phyloP scores from a whole-genome alignment of 305 asterid genomes.

The Fraxinus platypoda region DNA sequence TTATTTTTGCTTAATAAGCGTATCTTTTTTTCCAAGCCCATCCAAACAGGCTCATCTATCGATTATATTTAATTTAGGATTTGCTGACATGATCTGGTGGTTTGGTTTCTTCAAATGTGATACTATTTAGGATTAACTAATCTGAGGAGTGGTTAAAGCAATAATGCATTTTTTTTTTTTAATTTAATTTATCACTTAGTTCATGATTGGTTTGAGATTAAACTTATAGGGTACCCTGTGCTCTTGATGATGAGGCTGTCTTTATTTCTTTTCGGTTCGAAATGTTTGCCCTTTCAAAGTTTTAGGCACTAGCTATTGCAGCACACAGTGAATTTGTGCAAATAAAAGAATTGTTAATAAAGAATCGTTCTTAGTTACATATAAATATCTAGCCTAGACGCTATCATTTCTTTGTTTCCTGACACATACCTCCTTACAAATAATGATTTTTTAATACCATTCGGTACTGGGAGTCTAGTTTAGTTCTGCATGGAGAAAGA shows the following conservation, averaged over 20 bases:
- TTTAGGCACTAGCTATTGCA: not conserved
- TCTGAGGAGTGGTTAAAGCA: no score
- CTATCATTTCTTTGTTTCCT: not conserved
- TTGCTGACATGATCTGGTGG: not conserved
- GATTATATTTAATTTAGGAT: not conserved
- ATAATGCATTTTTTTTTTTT: no score
- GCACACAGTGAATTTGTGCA: not conserved
- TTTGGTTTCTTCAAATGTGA: not conserved
- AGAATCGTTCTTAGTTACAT: not conserved
- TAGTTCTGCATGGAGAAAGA: not conserved
- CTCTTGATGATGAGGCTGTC: not conserved
- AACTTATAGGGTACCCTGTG: not conserved
- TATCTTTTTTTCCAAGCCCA: not conserved
- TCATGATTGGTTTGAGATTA: not conserved
- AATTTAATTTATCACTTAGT: not conserved
- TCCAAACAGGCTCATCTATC: not conserved
- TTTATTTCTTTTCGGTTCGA: not conserved
- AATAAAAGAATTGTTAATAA: not conserved
- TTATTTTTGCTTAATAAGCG: not conserved
- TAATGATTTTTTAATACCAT: not conserved
- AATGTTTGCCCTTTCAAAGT: not conserved
- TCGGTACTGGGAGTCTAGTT: not conserved
- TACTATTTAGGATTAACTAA: no score
- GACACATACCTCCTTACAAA: not conserved
- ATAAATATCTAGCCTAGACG: not conserved